These are phyloP conservation scores for Viola odorata DNA, from an alignment of 345 rosid genomes.

Conservation along the genomic window DNA sequence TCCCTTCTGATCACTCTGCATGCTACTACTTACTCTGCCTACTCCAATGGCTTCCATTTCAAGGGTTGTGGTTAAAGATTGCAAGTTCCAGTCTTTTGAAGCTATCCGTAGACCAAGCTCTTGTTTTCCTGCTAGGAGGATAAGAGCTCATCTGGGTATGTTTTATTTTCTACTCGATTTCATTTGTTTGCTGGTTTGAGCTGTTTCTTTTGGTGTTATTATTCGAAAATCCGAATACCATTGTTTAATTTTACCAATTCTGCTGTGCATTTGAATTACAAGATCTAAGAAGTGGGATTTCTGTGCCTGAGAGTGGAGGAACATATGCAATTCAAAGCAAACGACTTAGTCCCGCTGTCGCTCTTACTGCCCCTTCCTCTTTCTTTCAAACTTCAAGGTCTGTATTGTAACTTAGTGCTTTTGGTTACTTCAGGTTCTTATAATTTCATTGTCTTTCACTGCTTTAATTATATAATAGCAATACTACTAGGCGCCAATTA, in stretches of 20 bases:
- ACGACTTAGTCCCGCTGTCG: constrained; percentile 27
- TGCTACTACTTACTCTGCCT: not conserved
- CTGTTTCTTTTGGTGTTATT: constrained; percentile 1
- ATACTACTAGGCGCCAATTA: not conserved
- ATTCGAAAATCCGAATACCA: not conserved
- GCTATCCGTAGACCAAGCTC: constrained; percentile 22
- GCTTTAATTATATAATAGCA: not conserved
- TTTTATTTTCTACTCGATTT: constrained; percentile 7
- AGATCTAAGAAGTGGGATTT: constrained; percentile 39
- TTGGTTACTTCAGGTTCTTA: not conserved
- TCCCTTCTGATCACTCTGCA: not conserved
- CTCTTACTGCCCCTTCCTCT: constrained; percentile 27
- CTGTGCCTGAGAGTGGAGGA: constrained; percentile 29
- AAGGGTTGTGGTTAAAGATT: constrained; percentile 45
- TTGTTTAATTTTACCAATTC: constrained; percentile 1
- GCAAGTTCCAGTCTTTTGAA: constrained; percentile 28
- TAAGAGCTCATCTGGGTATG: constrained; percentile 48
- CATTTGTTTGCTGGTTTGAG: constrained; percentile 3
- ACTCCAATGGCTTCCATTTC: constrained; percentile 62
- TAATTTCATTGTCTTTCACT: not conserved
- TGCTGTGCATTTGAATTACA: constrained; percentile 10
- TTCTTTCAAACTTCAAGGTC: constrained; percentile 45
- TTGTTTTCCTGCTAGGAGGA: constrained; percentile 26
- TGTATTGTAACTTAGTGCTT: constrained; percentile 15
- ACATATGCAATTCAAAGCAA: constrained; percentile 31